Conservation (phyloP, 169 alveolate genomes). For the Plasmodium knowlesi region DNA sequence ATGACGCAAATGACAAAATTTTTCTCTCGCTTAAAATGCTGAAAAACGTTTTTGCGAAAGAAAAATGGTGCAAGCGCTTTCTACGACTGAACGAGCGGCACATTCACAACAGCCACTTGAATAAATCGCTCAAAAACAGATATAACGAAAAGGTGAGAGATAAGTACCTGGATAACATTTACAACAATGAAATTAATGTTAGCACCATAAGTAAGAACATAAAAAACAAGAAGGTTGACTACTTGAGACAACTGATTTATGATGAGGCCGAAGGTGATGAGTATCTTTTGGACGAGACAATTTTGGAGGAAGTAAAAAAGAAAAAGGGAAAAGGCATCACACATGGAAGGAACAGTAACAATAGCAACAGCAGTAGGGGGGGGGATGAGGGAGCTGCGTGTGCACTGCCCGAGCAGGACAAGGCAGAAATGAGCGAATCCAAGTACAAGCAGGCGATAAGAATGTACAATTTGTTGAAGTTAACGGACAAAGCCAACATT, state of each 20-base stretch:
- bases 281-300: conserved; percentile 33
- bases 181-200: conserved; percentile 68
- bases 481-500: conserved; percentile 42
- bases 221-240: conserved; percentile 42
- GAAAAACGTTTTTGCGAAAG: conserved; percentile 17
- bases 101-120: conserved; percentile 72
- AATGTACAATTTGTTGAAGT: conserved; percentile 54
- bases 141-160: conserved; percentile 71
- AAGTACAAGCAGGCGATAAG: conserved; percentile 66
- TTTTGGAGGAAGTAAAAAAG: conserved; percentile 57
- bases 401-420: background rate
- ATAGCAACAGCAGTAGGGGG: background rate
- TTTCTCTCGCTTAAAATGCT: conserved; percentile 15
- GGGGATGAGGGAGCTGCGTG: background rate
- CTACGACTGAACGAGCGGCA: conserved; percentile 10
- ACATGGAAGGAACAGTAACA: background rate
- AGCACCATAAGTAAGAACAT: conserved; percentile 36
- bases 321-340: conserved; percentile 9
- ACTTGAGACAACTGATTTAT: conserved; percentile 56
- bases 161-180: conserved; percentile 65
- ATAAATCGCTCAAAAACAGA: conserved; percentile 47
- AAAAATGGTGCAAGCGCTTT: conserved; percentile 14
- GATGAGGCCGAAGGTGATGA: conserved; percentile 68
- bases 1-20: background rate
- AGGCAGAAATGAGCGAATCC: conserved; percentile 68